Percentiles rank a stretch among this genome's conserved stretches.
Conservation (phyloP, 495 filamentous ascomycete species). For the Aspergillus olivimuriae region DNA sequence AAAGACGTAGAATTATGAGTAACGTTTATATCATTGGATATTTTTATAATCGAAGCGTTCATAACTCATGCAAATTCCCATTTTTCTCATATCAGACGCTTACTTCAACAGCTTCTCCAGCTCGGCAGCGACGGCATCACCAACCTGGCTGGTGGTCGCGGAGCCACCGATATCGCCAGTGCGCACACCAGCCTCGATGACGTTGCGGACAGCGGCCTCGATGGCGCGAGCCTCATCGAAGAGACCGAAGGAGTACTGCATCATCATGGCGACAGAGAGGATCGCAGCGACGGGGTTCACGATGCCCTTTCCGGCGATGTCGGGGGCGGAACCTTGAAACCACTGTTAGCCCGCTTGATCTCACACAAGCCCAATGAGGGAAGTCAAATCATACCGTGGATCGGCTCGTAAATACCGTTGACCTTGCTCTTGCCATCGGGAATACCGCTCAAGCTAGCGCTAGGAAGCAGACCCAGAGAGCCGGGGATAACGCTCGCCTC, state of each 20-base stretch:
- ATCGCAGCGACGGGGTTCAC: conserved; percentile 64
- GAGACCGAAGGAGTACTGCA: conserved; percentile 47
- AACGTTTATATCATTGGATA: too few species aligned
- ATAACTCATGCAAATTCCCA: neutral
- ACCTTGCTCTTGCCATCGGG: conserved; percentile 60
- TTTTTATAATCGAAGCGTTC: too few species aligned
- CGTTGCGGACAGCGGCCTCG: conserved; percentile 46
- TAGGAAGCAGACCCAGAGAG: conserved; percentile 81
- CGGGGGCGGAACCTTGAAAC: conserved; percentile 37
- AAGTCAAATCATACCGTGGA: conserved; percentile 64
- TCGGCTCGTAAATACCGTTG: conserved; percentile 91
- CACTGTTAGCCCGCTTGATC: neutral
- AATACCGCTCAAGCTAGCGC: conserved; percentile 78
- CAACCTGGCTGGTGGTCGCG: conserved; percentile 44
- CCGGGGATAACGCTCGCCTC: conserved; percentile 96
- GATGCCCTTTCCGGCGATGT: conserved; percentile 79
- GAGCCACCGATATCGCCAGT: conserved; percentile 52
- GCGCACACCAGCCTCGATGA: conserved; percentile 45
- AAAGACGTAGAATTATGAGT: too few species aligned
- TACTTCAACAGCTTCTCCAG: conserved; percentile 42
- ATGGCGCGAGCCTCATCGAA: conserved; percentile 45
- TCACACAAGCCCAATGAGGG: neutral
- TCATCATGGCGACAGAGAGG: conserved; percentile 50
- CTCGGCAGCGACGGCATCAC: conserved; percentile 46
- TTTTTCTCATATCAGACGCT: conserved; percentile 1